Evolutionary conservation across 2,329 filamentous ascomycete species (phyloP), one percentile per base, ranked within the genome.

Genomic region (Verticillium nubilum): DNA sequence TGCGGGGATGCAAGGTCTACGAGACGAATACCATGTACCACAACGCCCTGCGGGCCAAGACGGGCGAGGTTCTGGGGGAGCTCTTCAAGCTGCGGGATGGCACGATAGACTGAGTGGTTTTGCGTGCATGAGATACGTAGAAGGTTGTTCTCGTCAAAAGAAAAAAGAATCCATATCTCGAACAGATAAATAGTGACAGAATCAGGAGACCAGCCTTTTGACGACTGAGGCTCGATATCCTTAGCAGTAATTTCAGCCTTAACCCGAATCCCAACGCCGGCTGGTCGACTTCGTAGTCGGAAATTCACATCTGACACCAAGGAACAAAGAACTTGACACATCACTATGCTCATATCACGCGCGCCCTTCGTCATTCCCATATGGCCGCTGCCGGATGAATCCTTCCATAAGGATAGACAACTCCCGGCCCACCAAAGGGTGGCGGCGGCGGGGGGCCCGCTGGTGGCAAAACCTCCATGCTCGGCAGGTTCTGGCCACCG

Each of bases 11-110:
- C 70, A 92, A 91, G 76, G 86, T 91, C 47, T 95, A 89, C 67
- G 85, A 95, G 69, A 97, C 92, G 42, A 97, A 97, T 71, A 80
- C 82, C 26, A 85, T 96, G 81, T 95, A 95, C 69, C 94, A 98
- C 73, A 89, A 95, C 69, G 94, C 90, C 0, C 72, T 97, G 52
- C 81, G 91, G 61, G 81, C 82, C 57, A 90, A 86, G 73, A 79
- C 87, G 4, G 89, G 91, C 28, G 90, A 96, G 65, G 85, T 97
- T 19, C 77, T 97, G 67, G 84, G 84, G 66, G 84, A 89, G 67
- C 77, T 97, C 3, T 95, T 96, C 70, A 84, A 81, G 57, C 72
- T 97, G 70, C 84, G 92, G 64, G 92, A 97, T 61, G 83, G 87
- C 65, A 76, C 77, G 2, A 78, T 87, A 35, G 83, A 88, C 66